Evolutionary conservation across 768 basidiomycete genomes (phyloP).

Genomic region (Kwoniella heveanensis): DNA sequence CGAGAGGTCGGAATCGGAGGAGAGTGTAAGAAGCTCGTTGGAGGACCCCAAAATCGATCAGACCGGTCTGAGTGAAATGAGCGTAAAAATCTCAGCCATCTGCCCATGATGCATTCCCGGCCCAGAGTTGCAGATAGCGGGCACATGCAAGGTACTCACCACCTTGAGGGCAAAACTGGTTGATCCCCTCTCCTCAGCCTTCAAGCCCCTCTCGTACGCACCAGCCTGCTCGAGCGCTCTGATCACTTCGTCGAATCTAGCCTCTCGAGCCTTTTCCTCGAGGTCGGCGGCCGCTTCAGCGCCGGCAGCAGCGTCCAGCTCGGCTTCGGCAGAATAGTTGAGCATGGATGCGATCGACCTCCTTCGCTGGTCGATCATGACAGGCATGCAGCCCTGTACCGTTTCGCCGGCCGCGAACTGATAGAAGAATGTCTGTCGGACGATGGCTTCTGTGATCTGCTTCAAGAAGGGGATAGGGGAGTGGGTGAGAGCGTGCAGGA

Average conservation of each 20-base stretch:
- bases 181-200: constrained; percentile 62
- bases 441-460: constrained; percentile 67
- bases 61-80: constrained; percentile 32
- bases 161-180: constrained; percentile 72
- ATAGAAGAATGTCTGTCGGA: constrained; percentile 79
- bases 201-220: constrained; percentile 68
- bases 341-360: constrained; percentile 76
- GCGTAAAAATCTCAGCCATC: no score
- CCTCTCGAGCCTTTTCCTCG: constrained; percentile 61
- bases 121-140: no score
- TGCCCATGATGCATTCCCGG: no score
- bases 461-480: constrained; percentile 62
- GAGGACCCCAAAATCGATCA: constrained; percentile 54
- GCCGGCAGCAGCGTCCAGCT: constrained; percentile 66
- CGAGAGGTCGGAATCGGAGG: constrained; percentile 46
- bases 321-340: constrained; percentile 83
- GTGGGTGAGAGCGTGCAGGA: constrained; percentile 66
- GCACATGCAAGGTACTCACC: constrained; percentile 60
- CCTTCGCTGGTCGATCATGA: constrained; percentile 66
- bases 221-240: constrained; percentile 76
- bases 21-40: constrained; percentile 54
- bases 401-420: constrained; percentile 93
- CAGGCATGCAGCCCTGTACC: constrained; percentile 67
- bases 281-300: constrained; percentile 24
- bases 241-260: constrained; percentile 73